Conservation (phyloP, 2,329 filamentous ascomycete genomes). For the Fusarium sp. region DNA sequence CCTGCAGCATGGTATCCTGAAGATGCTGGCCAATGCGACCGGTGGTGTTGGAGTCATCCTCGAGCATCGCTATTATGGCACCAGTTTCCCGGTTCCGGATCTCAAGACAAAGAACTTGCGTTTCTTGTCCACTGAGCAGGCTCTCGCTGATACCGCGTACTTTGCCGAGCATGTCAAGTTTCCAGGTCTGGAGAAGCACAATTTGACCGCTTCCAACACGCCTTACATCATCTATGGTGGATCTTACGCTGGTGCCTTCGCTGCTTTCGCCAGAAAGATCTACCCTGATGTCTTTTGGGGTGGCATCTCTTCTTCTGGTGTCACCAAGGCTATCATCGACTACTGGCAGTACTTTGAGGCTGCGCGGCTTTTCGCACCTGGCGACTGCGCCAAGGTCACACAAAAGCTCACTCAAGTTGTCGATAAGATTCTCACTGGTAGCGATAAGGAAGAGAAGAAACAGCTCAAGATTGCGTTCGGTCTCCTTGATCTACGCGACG, state of each 20-base stretch:
- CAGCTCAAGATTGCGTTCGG: constrained; percentile 60
- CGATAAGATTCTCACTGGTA: constrained; percentile 60
- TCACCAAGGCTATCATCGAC: constrained; percentile 80
- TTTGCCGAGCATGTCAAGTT: constrained; percentile 80
- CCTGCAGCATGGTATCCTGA: constrained; percentile 80
- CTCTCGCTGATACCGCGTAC: constrained; percentile 81
- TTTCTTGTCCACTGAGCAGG: constrained; percentile 85
- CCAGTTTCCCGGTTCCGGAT: constrained; percentile 74
- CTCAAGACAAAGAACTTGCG: constrained; percentile 75
- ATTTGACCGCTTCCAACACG: constrained; percentile 71
- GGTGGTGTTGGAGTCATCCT: constrained; percentile 81
- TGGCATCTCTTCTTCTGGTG: constrained; percentile 81
- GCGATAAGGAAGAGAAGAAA: constrained; percentile 53
- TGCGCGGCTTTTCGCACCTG: constrained; percentile 58
- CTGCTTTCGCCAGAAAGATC: constrained; percentile 76
- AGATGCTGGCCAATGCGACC: constrained; percentile 74
- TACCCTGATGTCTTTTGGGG: constrained; percentile 85
- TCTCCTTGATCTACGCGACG: constrained; percentile 54
- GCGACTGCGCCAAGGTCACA: constrained; percentile 70
- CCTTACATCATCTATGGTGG: constrained; percentile 85
- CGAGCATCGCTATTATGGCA: constrained; percentile 89
- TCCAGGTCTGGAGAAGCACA: constrained; percentile 71
- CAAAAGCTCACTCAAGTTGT: constrained; percentile 64
- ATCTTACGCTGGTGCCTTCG: constrained; percentile 83
- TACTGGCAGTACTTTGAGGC: constrained; percentile 73